Percentiles rank a stretch among this genome's conserved stretches.
Conservation (phyloP, 257 asterid species). For the Jaltomata sinuosa region DNA sequence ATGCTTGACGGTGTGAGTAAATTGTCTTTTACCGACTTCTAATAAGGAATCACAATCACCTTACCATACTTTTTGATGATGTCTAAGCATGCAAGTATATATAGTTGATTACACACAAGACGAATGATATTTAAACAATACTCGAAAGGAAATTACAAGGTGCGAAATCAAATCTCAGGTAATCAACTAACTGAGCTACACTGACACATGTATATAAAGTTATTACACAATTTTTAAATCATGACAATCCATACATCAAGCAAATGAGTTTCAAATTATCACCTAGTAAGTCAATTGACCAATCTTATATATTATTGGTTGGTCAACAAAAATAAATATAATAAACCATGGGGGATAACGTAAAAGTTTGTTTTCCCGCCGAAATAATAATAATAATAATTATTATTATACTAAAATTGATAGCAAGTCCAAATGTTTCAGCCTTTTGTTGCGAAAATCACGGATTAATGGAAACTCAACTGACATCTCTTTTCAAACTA, state of each 20-base stretch:
- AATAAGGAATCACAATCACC: background rate
- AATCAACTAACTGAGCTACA: no score
- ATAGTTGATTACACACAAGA: no score
- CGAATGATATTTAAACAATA: no score
- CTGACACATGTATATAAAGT: no score
- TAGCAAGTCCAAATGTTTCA: background rate
- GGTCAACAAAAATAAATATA: background rate
- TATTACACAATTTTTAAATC: background rate
- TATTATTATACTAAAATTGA: background rate
- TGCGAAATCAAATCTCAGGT: no score
- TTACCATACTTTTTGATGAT: background rate
- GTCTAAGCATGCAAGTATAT: background rate
- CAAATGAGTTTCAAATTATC: background rate
- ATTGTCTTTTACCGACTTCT: background rate
- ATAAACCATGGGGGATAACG: background rate
- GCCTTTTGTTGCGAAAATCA: slow-evolving; percentile 18
- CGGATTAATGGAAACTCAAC: slow-evolving; percentile 13
- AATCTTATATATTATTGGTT: background rate
- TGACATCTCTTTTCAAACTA: background rate
- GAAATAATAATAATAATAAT: background rate
- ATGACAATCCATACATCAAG: background rate
- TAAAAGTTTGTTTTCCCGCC: background rate
- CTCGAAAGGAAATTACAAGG: no score
- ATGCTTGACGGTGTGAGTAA: background rate
- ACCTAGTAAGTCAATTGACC: background rate